Base-by-base conservation (phyloP, 208 protist species). In the Acanthamoeba triangularis region DNA sequence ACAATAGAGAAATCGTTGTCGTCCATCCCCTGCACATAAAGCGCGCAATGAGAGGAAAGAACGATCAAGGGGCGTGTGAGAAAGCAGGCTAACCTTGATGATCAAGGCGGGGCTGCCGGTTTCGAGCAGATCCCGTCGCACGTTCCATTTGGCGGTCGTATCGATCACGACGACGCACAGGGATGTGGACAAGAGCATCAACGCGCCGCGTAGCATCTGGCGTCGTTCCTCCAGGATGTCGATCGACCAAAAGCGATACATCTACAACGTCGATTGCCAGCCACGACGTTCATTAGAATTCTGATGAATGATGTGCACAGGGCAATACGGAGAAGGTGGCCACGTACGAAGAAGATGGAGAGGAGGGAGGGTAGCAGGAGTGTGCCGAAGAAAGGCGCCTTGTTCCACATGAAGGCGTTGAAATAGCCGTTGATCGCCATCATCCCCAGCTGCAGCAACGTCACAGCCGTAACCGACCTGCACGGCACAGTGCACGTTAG, bases 321-420 rank as follows among this genome's bases (percentile, higher is more conserved):
- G 80, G 49, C 33, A 14, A 37, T 1, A 44, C 14, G 35, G 28
- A 1, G 59, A 65, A 65, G 7, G 59, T 30, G 28, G n/a, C 25
- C 30, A 14, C n/a, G 52, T 88, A 88, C 80, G 30, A 88, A 63
- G 80, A 88, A 63, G 16, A 88, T 20, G 18, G 80, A 35, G 49
- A 88, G 47, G 25, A 88, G 1, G 25, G 80, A n/a, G 30, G 80
- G 80, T 18, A 88, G 80, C 6, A 88, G 49, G 44, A 88, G 80
- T 2, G 33, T 30, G 49, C 80, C 80, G 37, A 88, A 88, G 80
- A 65, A 88, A 35, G 80, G 80, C 3, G 80, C n/a, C 80, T 88
- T 88, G 80, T 88, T 88, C 80, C 80, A 88, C 80, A 88, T 65
- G 80, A 88, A 88, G 28, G 28, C 80, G 35, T 88, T 88, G 52